A percentile compares a stretch with the other conserved stretches of the same genome.
These are phyloP conservation scores for Picea abies DNA, from an alignment of 83 land plant genomes.

Conservation along the genomic window DNA sequence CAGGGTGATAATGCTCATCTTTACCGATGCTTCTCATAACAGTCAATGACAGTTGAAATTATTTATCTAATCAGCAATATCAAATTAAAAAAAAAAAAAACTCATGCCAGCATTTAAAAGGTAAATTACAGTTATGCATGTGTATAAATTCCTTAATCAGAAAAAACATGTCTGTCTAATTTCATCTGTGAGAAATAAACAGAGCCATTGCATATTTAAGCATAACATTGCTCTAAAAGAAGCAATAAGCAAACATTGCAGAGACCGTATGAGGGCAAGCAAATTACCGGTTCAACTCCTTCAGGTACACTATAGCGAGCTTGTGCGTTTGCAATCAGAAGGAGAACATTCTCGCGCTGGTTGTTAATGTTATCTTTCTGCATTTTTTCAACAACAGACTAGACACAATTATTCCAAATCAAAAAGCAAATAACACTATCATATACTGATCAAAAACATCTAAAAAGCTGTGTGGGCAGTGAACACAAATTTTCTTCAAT, in stretches of 20 bases:
- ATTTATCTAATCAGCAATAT: no score
- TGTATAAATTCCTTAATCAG: not conserved
- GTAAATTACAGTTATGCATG: not conserved
- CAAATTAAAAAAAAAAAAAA: no score
- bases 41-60: no score
- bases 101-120: not conserved
- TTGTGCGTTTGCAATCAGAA: slow-evolving; percentile 84
- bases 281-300: slow-evolving; percentile 59
- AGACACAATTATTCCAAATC: not conserved
- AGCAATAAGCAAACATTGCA: not conserved
- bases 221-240: not conserved
- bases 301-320: slow-evolving; percentile 55
- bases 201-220: not conserved
- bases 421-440: not conserved
- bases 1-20: no score
- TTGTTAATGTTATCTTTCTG: slow-evolving; percentile 91
- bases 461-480: no score
- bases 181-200: not conserved
- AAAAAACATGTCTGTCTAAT: not conserved
- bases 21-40: no score
- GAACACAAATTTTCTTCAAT: no score
- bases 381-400: slow-evolving; percentile 3
- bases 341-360: slow-evolving; percentile 91
- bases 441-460: not conserved
- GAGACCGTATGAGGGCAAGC: not conserved